Base-by-base conservation (phyloP, 768 basidiomycete genomes). In the Tulasnella sp. region DNA sequence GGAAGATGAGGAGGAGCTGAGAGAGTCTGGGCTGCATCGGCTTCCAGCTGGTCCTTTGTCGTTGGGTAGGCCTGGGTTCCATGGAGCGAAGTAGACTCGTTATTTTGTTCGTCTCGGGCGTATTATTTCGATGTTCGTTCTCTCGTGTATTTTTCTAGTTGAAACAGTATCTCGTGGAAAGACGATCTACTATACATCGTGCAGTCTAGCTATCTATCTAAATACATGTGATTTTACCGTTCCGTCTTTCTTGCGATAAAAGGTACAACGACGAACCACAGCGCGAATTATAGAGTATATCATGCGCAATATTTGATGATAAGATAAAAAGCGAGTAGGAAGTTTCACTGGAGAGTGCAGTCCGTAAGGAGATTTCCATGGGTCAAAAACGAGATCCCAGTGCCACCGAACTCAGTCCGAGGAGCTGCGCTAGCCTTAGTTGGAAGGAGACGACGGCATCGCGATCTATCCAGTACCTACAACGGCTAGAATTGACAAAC, bases 1-100 rank as follows among this genome's bases (percentile, higher is more conserved):
- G 80, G 88, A 89, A 71, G 88, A 88, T 4, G 88, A 89, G 79
- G 85, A 83, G 3, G 93, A 94, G 38, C 67, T 58, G 25, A 71
- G 69, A 42, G 69, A 78, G 17, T 70, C 69, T 39, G 69, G 69
- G 36, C 31, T 64, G 11, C 58, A 64, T 64, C 58, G 58, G 3
- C 29, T 64, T 1, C 58, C 58, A 14, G 58, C 58, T 64, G 58
- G 58, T 11, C 58, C 58, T 25, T 64, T 64, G 58, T 64, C 58
- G 29, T 29, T 64, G 58, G 58, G 58, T 34, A 19, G 15, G 58
- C 22, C 29, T n/a, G 58, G 58, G 31, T 15, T 64, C 25, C 58
- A 64, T 64, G 58, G 58, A 12, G 58, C 58, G 58, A 64, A 34
- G 58, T 64, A 64, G 58, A 34, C 22, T 25, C 31, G 6, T 64